phyloP scores from a whole-genome alignment of 2,329 filamentous ascomycete genomes.

The Calonectria pauciramosa region DNA sequence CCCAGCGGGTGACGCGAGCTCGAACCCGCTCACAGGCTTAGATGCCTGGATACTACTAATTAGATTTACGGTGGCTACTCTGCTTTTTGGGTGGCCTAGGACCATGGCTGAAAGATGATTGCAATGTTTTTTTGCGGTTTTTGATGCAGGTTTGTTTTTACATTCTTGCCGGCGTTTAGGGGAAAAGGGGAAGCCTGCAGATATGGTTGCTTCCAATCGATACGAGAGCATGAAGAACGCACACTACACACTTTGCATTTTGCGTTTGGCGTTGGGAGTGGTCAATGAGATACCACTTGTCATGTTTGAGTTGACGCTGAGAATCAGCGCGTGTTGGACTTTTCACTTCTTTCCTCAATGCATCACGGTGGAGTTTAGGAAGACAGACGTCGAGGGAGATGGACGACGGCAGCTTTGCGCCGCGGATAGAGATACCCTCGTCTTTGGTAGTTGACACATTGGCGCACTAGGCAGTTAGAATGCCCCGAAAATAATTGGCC shows the following conservation, averaged over 20 bases:
- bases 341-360: conserved; percentile 4
- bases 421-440: conserved; percentile 8
- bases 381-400: neutral
- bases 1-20: conserved; percentile 49
- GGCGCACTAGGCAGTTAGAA: conserved; percentile 9
- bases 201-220: conserved; percentile 23
- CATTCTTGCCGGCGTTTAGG: conserved; percentile 2
- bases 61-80: neutral
- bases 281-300: conserved; percentile 37
- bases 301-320: conserved; percentile 20
- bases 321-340: conserved; percentile 17
- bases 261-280: conserved; percentile 38
- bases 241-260: conserved; percentile 1
- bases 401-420: neutral
- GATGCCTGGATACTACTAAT: conserved; percentile 13
- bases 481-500: conserved; percentile 19
- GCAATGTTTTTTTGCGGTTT: neutral
- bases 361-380: conserved; percentile 6
- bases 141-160: conserved; percentile 6
- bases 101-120: neutral
- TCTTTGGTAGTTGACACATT: neutral
- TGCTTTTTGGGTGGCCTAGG: neutral
- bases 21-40: conserved; percentile 43
- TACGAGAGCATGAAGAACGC: conserved; percentile 29
- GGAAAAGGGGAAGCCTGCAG: neutral